These are phyloP conservation scores for Hanseniaspora hatyaiensis DNA, from an alignment of 805 yeast genomes.

Conservation along the genomic window DNA sequence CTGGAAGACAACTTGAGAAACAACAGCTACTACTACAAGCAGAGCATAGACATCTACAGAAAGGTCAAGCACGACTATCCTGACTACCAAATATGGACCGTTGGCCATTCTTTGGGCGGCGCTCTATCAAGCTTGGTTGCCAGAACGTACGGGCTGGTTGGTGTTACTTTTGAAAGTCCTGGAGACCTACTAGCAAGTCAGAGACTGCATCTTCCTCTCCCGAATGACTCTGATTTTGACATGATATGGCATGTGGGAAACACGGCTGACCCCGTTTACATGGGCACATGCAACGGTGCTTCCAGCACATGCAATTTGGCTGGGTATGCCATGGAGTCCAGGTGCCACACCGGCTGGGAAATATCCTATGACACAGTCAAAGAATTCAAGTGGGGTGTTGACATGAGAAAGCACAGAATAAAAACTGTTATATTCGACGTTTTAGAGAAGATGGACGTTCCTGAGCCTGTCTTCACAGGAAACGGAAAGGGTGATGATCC, in stretches of 20 bases:
- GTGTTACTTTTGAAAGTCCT: constrained; percentile 83
- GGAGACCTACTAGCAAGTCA: constrained; percentile 77
- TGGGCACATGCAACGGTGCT: constrained; percentile 96
- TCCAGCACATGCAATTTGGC: constrained; percentile 78
- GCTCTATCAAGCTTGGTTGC: constrained; percentile 70
- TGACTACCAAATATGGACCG: constrained; percentile 65
- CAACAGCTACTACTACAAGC: constrained; percentile 72
- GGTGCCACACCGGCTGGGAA: constrained; percentile 79
- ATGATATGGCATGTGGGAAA: constrained; percentile 93
- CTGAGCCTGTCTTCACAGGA: constrained; percentile 24
- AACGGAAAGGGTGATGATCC: constrained; percentile 61
- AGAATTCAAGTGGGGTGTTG: constrained; percentile 86
- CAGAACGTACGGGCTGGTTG: constrained; percentile 81
- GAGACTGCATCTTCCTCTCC: constrained; percentile 88
- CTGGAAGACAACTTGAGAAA: constrained; percentile 62
- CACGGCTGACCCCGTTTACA: constrained; percentile 90
- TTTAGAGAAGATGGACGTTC: constrained; percentile 55
- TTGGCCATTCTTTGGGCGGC: constrained; percentile 95
- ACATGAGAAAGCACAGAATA: constrained; percentile 75
- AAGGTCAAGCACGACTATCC: constrained; percentile 63
- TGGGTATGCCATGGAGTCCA: constrained; percentile 95
- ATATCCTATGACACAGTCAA: constrained; percentile 83
- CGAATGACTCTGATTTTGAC: constrained; percentile 72
- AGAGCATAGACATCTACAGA: constrained; percentile 62
- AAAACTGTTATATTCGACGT: constrained; percentile 82